Base-by-base conservation (phyloP, 2,329 filamentous ascomycete species). In the Ophiostoma triangulosporum region DNA sequence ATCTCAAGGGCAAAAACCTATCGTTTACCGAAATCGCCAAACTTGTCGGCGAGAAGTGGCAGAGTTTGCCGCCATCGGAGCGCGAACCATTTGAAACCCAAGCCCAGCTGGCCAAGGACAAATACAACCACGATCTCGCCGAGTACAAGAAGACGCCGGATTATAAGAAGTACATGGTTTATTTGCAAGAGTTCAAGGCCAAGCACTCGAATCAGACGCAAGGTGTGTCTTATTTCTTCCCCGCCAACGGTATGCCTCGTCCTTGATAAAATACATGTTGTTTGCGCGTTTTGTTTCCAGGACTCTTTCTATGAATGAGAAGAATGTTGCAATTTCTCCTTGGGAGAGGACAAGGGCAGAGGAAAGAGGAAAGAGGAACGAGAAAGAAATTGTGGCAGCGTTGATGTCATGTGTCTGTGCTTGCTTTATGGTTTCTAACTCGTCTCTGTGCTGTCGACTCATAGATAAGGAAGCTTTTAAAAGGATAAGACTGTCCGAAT, bases 1-100 rank as follows among this genome's bases (percentile, higher is more conserved):
- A 86, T 22, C 68, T 91, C 24, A 88, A 86, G 63, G 84, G 81
- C 3, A 81, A 85, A 55, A 86, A 84, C 48, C 69, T 91, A 4
- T 85, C 83, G 1, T 93, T 93, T 61, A 89, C 86, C 1, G 86
- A 90, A 62, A 89, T 91, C 58, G 86, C 86, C 11, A 90, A 90
- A 62, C 70, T 88, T 1, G 86, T 90, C 1, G 86, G 86, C 6
- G 86, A 91, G 63, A 80, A 85, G 62, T 91, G 86, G 86, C 86
- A 91, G 63, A 82, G 79, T 51, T 68, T 91, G 8, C 72, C 78
- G 2, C 73, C 79, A 0, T 67, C 71, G 1, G 81, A 86, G 59
- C 86, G 86, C 62, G 86, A 88, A 62, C 73, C 76, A 0, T 91
- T 78, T 60, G 86, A 91, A 64, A 76, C 75, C 36, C 80, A 86